Evolutionary conservation across 192 early-diverging fungal genomes (phyloP).

Genomic region (Dissophora ornata): DNA sequence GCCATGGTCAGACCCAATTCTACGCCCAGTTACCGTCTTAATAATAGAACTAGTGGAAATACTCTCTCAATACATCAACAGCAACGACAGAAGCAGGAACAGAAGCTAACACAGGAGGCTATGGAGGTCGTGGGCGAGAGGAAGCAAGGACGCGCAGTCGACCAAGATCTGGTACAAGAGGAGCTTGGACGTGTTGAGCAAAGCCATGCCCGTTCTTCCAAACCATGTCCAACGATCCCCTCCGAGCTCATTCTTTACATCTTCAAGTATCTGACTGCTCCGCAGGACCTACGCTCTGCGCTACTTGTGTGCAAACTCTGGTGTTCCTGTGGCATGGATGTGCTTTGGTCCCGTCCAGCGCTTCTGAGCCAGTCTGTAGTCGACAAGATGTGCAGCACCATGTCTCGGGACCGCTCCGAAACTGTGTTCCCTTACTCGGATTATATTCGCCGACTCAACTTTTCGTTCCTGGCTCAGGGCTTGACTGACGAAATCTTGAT

Average conservation of each 20-base stretch:
- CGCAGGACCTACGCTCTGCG: constrained; percentile 58
- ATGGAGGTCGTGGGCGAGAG: too few species aligned
- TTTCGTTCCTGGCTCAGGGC: constrained; percentile 59
- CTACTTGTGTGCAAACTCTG: constrained; percentile 64
- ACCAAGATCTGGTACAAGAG: background rate
- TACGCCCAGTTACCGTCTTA: too few species aligned
- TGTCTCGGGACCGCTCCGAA: constrained; percentile 29
- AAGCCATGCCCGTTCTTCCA: constrained; percentile 18
- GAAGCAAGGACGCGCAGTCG: too few species aligned
- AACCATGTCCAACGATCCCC: constrained; percentile 45
- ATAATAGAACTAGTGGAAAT: background rate
- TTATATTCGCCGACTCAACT: constrained; percentile 68
- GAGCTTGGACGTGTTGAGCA: background rate
- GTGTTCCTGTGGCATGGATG: constrained; percentile 65
- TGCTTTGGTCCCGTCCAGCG: constrained; percentile 65
- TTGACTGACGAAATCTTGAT: constrained; percentile 54
- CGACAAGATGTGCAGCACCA: constrained; percentile 30
- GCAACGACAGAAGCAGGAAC: background rate
- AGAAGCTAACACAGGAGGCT: too few species aligned
- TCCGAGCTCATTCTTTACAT: constrained; percentile 66
- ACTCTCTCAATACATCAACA: too few species aligned
- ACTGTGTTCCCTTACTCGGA: constrained; percentile 59
- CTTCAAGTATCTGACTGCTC: constrained; percentile 54
- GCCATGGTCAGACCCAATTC: too few species aligned
- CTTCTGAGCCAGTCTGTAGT: constrained; percentile 25